Conservation (phyloP, 352 stramenopile species). For the Phytophthora constricta region DNA sequence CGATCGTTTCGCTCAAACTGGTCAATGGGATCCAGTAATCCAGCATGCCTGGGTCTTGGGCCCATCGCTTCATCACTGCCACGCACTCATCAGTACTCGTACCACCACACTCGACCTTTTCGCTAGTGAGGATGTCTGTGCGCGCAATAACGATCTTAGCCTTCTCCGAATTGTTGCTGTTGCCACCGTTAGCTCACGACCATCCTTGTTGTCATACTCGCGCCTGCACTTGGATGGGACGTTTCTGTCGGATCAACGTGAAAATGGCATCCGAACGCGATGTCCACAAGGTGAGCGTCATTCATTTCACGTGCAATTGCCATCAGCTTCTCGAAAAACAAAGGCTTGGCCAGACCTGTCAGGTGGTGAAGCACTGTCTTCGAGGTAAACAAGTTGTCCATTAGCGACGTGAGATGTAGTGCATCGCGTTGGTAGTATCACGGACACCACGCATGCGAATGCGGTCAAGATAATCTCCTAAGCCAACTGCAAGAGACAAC, state of each 20-base stretch:
- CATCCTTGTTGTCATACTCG: slow-evolving; percentile 13
- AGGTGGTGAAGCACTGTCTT: slow-evolving; percentile 6
- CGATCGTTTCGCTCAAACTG: slow-evolving; percentile 10
- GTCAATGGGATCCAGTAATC: slow-evolving; percentile 17
- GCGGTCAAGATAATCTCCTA: slow-evolving; percentile 4
- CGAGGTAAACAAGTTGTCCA: slow-evolving; percentile 2
- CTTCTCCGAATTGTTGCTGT: neutral
- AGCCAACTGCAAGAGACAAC: neutral
- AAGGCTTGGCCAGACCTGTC: neutral
- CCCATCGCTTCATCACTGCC: slow-evolving; percentile 4
- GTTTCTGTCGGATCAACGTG: slow-evolving; percentile 1
- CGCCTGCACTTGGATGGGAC: neutral
- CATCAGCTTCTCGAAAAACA: slow-evolving; percentile 8
- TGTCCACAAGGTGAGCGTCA: slow-evolving; percentile 9
- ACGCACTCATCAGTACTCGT: slow-evolving; percentile 4
- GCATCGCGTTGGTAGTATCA: neutral
- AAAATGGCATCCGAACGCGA: slow-evolving; percentile 10
- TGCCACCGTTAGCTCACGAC: neutral
- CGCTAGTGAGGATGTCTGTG: neutral
- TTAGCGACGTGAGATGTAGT: slow-evolving; percentile 1
- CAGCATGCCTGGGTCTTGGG: neutral
- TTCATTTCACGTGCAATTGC: slow-evolving; percentile 3
- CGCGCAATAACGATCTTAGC: neutral
- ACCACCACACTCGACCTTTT: neutral
- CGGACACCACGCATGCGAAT: slow-evolving; percentile 7